phyloP scores from a whole-genome alignment of 352 stramenopile species.

The Phytophthora constricta region DNA sequence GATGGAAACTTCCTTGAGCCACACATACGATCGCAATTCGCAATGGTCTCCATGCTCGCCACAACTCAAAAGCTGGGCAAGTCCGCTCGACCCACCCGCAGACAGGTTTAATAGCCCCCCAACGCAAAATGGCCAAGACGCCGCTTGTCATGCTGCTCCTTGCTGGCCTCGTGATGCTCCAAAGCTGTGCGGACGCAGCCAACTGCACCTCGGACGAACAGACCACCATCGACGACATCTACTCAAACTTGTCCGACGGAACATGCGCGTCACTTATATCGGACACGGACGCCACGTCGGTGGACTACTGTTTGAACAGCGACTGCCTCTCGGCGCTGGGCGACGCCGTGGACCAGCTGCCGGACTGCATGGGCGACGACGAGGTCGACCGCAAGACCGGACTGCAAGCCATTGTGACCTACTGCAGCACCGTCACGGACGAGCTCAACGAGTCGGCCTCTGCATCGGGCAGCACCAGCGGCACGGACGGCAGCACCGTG shows the following conservation, averaged over 20 bases:
- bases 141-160: slow-evolving; percentile 3
- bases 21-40: background rate
- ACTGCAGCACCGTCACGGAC: slow-evolving; percentile 27
- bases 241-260: slow-evolving; percentile 32
- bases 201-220: slow-evolving; percentile 40
- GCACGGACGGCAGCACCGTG: slow-evolving; percentile 13
- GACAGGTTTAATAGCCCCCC: too few species aligned
- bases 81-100: background rate
- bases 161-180: slow-evolving; percentile 17
- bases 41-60: background rate
- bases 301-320: slow-evolving; percentile 42
- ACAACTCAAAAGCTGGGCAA: too few species aligned
- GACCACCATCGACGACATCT: slow-evolving; percentile 36
- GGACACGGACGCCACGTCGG: slow-evolving; percentile 33
- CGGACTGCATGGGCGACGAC: slow-evolving; percentile 40
- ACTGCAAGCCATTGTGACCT: slow-evolving; percentile 30
- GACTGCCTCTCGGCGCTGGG: slow-evolving; percentile 36
- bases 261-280: slow-evolving; percentile 32
- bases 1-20: background rate
- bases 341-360: slow-evolving; percentile 31
- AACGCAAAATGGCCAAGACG: background rate
- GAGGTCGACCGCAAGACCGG: slow-evolving; percentile 36
- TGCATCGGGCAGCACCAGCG: slow-evolving; percentile 10
- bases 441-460: slow-evolving; percentile 29
- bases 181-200: slow-evolving; percentile 12